Percentiles rank a stretch among this genome's conserved stretches.
Conservation (phyloP, 2,329 filamentous ascomycete species). For the Xylaria sp. region DNA sequence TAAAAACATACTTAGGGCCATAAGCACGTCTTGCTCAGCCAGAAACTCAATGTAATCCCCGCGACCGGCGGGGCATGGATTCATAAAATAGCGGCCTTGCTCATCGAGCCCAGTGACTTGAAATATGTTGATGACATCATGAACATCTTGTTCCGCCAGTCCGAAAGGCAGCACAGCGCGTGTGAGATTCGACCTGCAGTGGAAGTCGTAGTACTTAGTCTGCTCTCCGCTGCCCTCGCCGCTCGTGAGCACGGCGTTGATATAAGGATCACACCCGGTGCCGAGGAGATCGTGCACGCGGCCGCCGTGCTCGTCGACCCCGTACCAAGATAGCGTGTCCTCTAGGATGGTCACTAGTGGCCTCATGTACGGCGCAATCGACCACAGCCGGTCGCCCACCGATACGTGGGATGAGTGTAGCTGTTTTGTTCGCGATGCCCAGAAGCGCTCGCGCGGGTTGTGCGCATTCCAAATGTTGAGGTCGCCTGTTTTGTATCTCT, state of each 20-base stretch:
- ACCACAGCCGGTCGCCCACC: conserved; percentile 80
- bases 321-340: conserved; percentile 74
- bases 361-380: conserved; percentile 78
- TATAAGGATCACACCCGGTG: conserved; percentile 86
- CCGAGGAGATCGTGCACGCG: conserved; percentile 82
- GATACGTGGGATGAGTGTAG: conserved; percentile 80
- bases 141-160: conserved; percentile 77
- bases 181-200: conserved; percentile 85
- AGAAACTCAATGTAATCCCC: conserved; percentile 79
- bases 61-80: conserved; percentile 64
- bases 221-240: conserved; percentile 25
- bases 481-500: conserved; percentile 64
- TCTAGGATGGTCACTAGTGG: conserved; percentile 76
- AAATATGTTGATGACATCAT: conserved; percentile 88
- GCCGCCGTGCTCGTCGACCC: conserved; percentile 71
- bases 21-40: conserved; percentile 79
- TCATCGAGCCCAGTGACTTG: conserved; percentile 83
- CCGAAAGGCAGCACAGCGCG: conserved; percentile 77
- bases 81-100: conserved; percentile 81
- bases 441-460: conserved; percentile 84
- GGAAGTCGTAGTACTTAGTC: conserved; percentile 71
- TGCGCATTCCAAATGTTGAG: conserved; percentile 83
- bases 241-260: conserved; percentile 73
- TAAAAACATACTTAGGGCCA: conserved; percentile 61
- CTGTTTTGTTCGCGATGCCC: conserved; percentile 82